Conservation (phyloP, 352 stramenopile species). For the Pythium phragmitis region DNA sequence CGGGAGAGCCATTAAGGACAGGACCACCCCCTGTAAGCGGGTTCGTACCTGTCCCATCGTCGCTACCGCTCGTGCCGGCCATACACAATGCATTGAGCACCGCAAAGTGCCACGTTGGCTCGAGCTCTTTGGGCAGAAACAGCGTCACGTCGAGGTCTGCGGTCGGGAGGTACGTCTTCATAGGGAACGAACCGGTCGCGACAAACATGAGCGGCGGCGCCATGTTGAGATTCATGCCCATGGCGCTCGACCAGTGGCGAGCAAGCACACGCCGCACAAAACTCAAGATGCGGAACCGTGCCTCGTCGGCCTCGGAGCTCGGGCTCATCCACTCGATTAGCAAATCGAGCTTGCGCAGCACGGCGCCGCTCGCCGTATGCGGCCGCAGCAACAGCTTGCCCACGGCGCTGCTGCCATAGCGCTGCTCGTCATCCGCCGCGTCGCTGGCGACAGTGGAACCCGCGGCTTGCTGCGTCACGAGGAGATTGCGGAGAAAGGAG, state of each 20-base stretch:
- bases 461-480: constrained; percentile 24
- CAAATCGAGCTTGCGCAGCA: constrained; percentile 34
- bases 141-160: constrained; percentile 86
- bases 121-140: constrained; percentile 74
- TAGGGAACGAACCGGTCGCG: constrained; percentile 83
- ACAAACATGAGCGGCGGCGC: constrained; percentile 55
- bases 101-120: constrained; percentile 82
- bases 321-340: constrained; percentile 71
- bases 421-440: neutral
- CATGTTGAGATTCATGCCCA: constrained; percentile 24
- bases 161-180: constrained; percentile 89
- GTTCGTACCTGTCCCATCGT: constrained; percentile 8
- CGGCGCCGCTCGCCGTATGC: constrained; percentile 1
- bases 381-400: constrained; percentile 5
- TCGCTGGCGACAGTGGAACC: neutral
- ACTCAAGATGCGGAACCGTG: constrained; percentile 58
- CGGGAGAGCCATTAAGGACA: constrained; percentile 28
- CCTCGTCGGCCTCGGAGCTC: constrained; percentile 55
- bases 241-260: constrained; percentile 31
- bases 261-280: constrained; percentile 70
- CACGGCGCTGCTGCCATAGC: constrained; percentile 1
- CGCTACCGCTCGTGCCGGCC: constrained; percentile 40
- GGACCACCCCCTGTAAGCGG: neutral
- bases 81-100: constrained; percentile 85
- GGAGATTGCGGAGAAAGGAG: constrained; percentile 36